phyloP scores from a whole-genome alignment of 192 early-diverging fungal species.

The Coemansia sp. region DNA sequence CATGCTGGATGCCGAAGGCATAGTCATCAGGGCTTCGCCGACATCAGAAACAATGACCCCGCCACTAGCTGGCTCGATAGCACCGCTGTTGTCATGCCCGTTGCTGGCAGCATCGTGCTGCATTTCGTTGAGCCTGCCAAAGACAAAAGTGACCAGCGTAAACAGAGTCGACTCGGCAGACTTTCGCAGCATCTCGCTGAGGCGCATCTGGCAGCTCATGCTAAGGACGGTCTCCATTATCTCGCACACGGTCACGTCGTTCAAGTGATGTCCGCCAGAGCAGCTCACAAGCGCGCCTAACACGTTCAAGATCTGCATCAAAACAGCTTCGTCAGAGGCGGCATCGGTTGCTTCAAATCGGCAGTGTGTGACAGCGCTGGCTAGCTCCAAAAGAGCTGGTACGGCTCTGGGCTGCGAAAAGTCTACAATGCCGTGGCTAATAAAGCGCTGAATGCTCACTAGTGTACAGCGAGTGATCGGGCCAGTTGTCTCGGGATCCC shows the following conservation, averaged over 20 bases:
- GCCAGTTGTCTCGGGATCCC: slow-evolving; percentile 89
- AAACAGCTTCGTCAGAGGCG: slow-evolving; percentile 91
- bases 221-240: slow-evolving; percentile 97
- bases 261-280: slow-evolving; percentile 63
- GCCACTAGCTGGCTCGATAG: neutral
- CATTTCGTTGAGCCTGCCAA: slow-evolving; percentile 31
- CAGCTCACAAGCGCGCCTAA: slow-evolving; percentile 73
- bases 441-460: slow-evolving; percentile 83
- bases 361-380: slow-evolving; percentile 87
- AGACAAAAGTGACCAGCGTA: slow-evolving; percentile 46
- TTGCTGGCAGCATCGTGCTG: slow-evolving; percentile 5
- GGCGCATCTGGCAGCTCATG: slow-evolving; percentile 92
- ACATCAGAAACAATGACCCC: neutral
- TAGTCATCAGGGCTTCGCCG: slow-evolving; percentile 14
- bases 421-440: slow-evolving; percentile 74
- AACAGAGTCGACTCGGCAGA: slow-evolving; percentile 52
- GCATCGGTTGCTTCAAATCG: slow-evolving; percentile 95
- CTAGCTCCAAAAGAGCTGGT: slow-evolving; percentile 39
- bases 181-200: slow-evolving; percentile 63
- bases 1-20: slow-evolving; percentile 33
- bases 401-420: slow-evolving; percentile 21
- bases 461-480: slow-evolving; percentile 92
- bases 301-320: slow-evolving; percentile 84
- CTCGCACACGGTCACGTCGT: slow-evolving; percentile 92
- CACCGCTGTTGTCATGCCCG: neutral